Base-by-base conservation (phyloP, 2,329 filamentous ascomycete species). In the Ophiostoma piceae region DNA sequence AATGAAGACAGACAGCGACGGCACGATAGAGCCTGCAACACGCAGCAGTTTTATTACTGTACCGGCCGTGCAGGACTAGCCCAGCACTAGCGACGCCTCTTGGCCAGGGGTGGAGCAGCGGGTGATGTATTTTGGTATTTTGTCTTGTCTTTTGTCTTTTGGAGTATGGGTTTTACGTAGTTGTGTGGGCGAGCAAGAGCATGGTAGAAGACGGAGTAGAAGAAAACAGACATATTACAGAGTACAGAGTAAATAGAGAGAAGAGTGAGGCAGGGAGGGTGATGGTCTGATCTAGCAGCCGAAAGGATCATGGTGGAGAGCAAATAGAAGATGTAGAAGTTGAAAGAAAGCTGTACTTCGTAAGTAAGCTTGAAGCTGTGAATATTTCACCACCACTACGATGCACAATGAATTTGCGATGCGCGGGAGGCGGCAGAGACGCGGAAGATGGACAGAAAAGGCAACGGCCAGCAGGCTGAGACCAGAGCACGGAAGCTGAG, bases 31-130 rank as follows among this genome's bases (percentile, higher is more conserved):
- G 29, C 54, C 7, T 37, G 65, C 51, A 62, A 47, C 11, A 51
- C 57, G 60, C 60, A 67, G 43, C 65, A 51, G 26, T 71, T 73
- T 73, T 69, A 72, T 72, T 73, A 72, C 68, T 69, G 71, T 67
- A 67, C 66, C 71, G 57, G 72, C 64, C 67, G 51, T 47, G 71
- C 72, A 72, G 69, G 37, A 72, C 68, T 73, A 73, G 67, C 69
- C 65, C 54, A 26, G 51, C 66, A 69, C 71, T 73, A 73, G 57
- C 54, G 47, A 57, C 47, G 68, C 57, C 57, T 68, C 41, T 68
- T 67, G 47, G 62, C 66, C 66, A 41, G 60, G 62, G 62, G 66
- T 67, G 69, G 68, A 67, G 69, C 19, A n/a, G 68, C 54, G 35
- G 54, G 65, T 64, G 65, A 43, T 54, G 69, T 43, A 62, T 64